Base-by-base conservation (phyloP, 768 basidiomycete genomes). In the Pleurotus tuoliensis region DNA sequence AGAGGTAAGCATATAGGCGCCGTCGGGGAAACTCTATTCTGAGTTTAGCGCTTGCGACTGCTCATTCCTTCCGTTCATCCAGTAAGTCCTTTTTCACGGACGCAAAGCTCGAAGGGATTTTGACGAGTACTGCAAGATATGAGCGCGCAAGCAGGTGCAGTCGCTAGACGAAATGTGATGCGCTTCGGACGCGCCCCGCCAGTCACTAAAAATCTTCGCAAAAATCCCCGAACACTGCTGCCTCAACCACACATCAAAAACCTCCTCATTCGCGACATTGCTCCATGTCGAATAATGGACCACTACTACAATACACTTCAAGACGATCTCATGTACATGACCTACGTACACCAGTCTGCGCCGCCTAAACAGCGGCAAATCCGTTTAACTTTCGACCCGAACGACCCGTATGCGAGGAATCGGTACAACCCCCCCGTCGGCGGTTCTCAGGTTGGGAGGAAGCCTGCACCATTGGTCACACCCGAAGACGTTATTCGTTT, bases 301-400 rank as follows among this genome's bases (percentile, higher is more conserved):
- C 93, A 98, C 76, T 98, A 97, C 76, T 68, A 90, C 70, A 73
- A 76, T 39, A 87, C 94, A 7, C 79, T 98, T 58, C 83, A 84
- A 18, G 89, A 94, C 70, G 82, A 98, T 73, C 77, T 94, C 63
- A 84, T 98, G 82, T 99, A 99, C 80, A 87, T 98, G 81, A 89
- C 88, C 53, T 97, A 98, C 76, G 75, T 81, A 49, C 96, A 98
- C 71, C 79, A 86, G 63, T 71, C 76, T 43, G 75, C 69, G n/a
- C 71, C 79, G 4, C 79, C 81, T 11, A 72, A 78, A 9, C 77
- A 77, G 7, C 81, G 84, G 58, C 71, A 77, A 51, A 84, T 86
- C 58, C 83, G 85, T 50, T 82, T 85, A 59, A 82, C 75, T 15
- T 90, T 82, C 73, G 87, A 94, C 76, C 86, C 88, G 4, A 64